These are phyloP conservation scores for Daphne laureola DNA, from an alignment of 441 rosid genomes.

Conservation along the genomic window DNA sequence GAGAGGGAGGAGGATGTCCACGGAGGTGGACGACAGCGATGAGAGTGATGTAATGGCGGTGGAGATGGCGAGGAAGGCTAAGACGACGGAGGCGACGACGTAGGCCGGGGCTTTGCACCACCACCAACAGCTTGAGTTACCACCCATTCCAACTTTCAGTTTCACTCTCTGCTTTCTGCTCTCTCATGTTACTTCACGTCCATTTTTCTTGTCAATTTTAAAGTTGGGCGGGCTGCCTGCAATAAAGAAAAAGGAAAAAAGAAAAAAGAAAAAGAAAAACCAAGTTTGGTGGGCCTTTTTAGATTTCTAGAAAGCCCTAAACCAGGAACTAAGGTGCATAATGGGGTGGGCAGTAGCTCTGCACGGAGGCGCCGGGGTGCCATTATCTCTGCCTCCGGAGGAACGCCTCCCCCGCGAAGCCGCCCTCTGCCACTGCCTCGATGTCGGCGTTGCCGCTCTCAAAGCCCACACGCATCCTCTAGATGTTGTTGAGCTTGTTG, in stretches of 20 bases:
- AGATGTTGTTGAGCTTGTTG: constrained; percentile 81
- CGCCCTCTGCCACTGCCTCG: constrained; percentile 67
- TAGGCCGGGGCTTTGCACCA: constrained; percentile 58
- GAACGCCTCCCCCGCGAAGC: constrained; percentile 62
- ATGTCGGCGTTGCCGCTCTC: constrained; percentile 64
- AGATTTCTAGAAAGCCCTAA: too few species aligned
- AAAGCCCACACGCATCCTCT: constrained; percentile 46
- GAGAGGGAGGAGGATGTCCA: constrained; percentile 27
- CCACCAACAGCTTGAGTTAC: constrained; percentile 9
- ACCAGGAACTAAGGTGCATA: too few species aligned
- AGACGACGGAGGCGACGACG: constrained; percentile 44
- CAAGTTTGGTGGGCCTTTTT: too few species aligned
- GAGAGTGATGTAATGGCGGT: constrained; percentile 34
- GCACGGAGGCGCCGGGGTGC: constrained; percentile 86
- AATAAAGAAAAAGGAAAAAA: too few species aligned
- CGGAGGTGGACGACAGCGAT: constrained; percentile 10
- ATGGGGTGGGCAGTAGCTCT: constrained; percentile 88
- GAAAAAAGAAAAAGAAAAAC: neutral
- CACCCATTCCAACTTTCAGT: too few species aligned
- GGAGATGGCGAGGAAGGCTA: constrained; percentile 72
- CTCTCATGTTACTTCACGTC: too few species aligned
- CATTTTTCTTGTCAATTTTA: too few species aligned
- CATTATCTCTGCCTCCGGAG: constrained; percentile 36
- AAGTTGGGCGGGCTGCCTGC: too few species aligned
- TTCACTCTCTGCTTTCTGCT: too few species aligned